Conservation (phyloP, 768 basidiomycete genomes). For the Solioccasus polychromus region DNA sequence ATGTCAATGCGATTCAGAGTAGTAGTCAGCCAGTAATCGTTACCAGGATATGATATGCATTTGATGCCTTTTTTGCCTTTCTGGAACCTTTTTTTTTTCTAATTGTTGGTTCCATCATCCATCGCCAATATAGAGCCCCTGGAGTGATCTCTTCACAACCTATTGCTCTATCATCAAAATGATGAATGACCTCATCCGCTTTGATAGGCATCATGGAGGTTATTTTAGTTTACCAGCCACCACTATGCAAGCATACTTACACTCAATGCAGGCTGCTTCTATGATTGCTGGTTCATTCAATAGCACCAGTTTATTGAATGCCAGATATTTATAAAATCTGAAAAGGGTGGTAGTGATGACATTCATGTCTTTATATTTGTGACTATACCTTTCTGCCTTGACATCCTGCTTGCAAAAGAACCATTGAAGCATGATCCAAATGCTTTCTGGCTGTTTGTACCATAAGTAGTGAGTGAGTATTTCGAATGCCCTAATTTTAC, state of each 20-base stretch:
- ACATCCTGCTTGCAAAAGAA: slow-evolving; percentile 1
- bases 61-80: neutral
- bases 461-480: no score
- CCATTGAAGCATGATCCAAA: slow-evolving; percentile 3
- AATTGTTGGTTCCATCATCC: neutral
- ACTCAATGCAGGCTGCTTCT: neutral
- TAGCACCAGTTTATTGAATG: neutral
- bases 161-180: neutral
- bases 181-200: neutral
- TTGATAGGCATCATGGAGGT: neutral
- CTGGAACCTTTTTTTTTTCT: neutral
- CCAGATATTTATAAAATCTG: neutral
- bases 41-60: neutral
- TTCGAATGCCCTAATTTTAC: no score
- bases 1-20: neutral
- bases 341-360: neutral
- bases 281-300: neutral
- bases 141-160: neutral
- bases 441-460: neutral
- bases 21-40: no score
- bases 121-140: neutral
- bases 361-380: neutral
- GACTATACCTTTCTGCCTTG: neutral
- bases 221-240: no score
- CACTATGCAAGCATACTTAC: neutral